Evolutionary conservation across 352 stramenopile genomes (phyloP).

Genomic region (Phytophthora tubulina): DNA sequence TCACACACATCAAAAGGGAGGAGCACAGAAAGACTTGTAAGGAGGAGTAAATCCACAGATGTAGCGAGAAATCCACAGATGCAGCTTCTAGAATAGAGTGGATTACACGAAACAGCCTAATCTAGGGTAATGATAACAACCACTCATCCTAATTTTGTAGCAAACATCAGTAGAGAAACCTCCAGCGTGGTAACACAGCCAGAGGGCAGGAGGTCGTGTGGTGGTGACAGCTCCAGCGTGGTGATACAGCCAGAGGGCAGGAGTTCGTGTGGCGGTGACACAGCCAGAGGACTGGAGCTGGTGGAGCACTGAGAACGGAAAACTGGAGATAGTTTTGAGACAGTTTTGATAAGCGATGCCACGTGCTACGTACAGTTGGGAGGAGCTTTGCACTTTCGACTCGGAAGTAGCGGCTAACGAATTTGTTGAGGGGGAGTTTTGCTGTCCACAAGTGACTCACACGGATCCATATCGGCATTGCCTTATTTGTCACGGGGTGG

Average conservation of each 20-base stretch:
- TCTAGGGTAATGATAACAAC: too few relatives aligned
- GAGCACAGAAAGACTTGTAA: neutral
- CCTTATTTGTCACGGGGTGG: neutral
- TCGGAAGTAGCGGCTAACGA: neutral
- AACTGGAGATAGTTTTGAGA: neutral
- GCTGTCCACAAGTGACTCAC: neutral
- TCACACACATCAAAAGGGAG: too few relatives aligned
- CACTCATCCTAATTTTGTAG: neutral
- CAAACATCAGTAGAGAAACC: neutral
- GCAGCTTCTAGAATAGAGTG: neutral
- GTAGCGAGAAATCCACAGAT: neutral
- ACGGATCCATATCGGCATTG: neutral
- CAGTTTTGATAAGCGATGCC: neutral
- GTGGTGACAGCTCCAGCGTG: too few relatives aligned
- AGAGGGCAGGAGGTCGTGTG: too few relatives aligned
- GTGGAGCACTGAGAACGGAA: too few relatives aligned
- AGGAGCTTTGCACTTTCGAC: neutral
- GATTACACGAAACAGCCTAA: neutral
- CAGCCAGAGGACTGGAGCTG: slow-evolving; percentile 2
- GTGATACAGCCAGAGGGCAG: too few relatives aligned
- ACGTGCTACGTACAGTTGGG: neutral
- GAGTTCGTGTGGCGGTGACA: too few relatives aligned
- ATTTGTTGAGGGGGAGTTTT: neutral
- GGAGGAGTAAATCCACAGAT: neutral
- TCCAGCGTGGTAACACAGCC: too few relatives aligned